phyloP scores from a whole-genome alignment of 169 alveolate species.

The Fabrea salina region DNA sequence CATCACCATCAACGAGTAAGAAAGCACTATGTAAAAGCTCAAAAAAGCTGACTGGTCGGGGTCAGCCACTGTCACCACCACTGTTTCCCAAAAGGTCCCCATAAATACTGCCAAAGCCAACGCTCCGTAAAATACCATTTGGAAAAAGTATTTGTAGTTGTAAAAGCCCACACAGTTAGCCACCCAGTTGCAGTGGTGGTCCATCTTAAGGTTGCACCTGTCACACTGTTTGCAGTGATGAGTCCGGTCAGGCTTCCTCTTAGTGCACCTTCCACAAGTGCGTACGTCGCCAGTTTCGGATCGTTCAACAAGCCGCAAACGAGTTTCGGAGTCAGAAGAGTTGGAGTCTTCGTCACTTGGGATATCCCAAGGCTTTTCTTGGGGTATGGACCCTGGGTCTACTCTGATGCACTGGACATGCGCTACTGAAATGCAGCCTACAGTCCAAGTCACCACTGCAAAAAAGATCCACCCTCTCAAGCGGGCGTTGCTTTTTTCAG shows the following conservation, averaged over 20 bases:
- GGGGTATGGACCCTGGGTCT: not conserved
- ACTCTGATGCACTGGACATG: not conserved
- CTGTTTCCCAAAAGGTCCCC: slow-evolving; percentile 27
- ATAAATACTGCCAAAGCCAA: not conserved
- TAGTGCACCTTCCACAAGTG: slow-evolving; percentile 41
- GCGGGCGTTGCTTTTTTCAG: not conserved
- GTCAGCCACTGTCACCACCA: not conserved
- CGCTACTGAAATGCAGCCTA: not conserved
- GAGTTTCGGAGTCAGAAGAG: too few relatives aligned
- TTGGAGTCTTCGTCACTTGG: not conserved
- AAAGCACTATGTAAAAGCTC: not conserved
- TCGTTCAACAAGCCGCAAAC: slow-evolving; percentile 12
- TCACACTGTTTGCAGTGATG: slow-evolving; percentile 84
- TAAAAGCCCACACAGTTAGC: slow-evolving; percentile 74
- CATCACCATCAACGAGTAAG: not conserved
- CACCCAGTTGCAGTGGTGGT: slow-evolving; percentile 91
- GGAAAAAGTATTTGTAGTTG: slow-evolving; percentile 63
- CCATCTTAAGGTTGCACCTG: slow-evolving; percentile 83
- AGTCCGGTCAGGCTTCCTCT: slow-evolving; percentile 83
- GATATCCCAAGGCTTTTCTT: not conserved
- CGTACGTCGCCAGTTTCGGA: slow-evolving; percentile 20
- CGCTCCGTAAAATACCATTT: slow-evolving; percentile 43
- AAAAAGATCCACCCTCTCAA: not conserved
- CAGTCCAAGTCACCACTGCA: not conserved
- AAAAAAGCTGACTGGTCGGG: too few relatives aligned